Conservation (phyloP, 2,329 filamentous ascomycete species). For the Aspergillus thermomutatus region DNA sequence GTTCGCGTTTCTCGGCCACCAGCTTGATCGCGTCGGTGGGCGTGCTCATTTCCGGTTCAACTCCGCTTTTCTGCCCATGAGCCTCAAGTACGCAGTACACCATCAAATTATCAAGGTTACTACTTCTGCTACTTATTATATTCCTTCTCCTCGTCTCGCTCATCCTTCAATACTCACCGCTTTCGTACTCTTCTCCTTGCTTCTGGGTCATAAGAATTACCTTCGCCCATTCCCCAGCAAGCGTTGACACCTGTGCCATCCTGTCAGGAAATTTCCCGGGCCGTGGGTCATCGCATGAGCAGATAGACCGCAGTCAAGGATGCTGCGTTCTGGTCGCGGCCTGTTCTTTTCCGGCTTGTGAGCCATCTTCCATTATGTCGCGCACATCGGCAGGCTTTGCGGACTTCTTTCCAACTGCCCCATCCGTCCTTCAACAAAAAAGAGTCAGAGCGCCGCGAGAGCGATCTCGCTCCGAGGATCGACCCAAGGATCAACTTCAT, state of each 20-base stretch:
- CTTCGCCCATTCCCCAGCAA: neutral
- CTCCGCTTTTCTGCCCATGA: neutral
- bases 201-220: neutral
- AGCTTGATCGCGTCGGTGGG: slow-evolving; percentile 13
- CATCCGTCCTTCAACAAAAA: slow-evolving; percentile 56
- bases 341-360: slow-evolving; percentile 35
- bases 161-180: neutral
- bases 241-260: neutral
- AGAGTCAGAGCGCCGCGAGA: slow-evolving; percentile 52
- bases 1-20: slow-evolving; percentile 7
- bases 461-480: slow-evolving; percentile 56
- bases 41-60: neutral
- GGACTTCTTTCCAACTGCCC: slow-evolving; percentile 80
- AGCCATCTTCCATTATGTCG: slow-evolving; percentile 64
- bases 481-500: slow-evolving; percentile 46
- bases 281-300: slow-evolving; percentile 20
- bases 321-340: slow-evolving; percentile 36
- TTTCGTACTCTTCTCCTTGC: neutral
- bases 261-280: slow-evolving; percentile 17
- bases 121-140: neutral
- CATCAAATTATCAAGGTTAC: neutral
- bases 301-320: slow-evolving; percentile 30
- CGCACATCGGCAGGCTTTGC: slow-evolving; percentile 77
- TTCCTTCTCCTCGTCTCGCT: neutral
- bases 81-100: neutral